Evolutionary conservation across 192 early-diverging fungal species (phyloP).

Genomic region (Funneliformis geosporum): DNA sequence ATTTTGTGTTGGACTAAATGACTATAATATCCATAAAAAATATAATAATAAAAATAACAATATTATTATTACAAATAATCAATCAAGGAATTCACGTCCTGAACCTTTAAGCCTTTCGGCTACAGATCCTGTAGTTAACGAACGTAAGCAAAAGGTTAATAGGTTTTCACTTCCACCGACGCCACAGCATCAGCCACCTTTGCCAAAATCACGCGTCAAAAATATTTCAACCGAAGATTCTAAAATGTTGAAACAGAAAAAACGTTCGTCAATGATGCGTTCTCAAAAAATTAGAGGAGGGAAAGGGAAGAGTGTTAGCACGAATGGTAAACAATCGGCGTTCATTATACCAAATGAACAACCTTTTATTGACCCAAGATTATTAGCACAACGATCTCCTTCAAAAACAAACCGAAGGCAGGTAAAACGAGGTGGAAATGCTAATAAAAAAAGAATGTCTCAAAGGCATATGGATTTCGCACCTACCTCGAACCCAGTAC

Average conservation of each 20-base stretch:
- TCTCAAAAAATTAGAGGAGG: neutral
- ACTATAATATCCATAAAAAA: no score
- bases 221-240: neutral
- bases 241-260: neutral
- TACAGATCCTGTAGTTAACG: neutral
- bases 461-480: conserved; percentile 17
- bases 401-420: neutral
- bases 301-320: conserved; percentile 20
- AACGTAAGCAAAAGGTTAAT: neutral
- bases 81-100: neutral
- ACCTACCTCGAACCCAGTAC: conserved; percentile 26
- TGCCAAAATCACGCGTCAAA: neutral
- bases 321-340: conserved; percentile 1
- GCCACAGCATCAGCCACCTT: neutral
- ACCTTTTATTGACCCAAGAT: conserved; percentile 10
- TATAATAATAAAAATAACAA: neutral
- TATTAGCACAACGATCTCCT: neutral
- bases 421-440: neutral
- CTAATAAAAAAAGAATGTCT: neutral
- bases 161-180: neutral
- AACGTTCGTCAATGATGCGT: neutral
- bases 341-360: neutral
- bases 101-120: neutral
- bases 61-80: neutral
- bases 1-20: no score